Evolutionary conservation across 345 rosid genomes (phyloP), one percentile per base, ranked within the genome.

Genomic region (Leavenworthia alabamica): DNA sequence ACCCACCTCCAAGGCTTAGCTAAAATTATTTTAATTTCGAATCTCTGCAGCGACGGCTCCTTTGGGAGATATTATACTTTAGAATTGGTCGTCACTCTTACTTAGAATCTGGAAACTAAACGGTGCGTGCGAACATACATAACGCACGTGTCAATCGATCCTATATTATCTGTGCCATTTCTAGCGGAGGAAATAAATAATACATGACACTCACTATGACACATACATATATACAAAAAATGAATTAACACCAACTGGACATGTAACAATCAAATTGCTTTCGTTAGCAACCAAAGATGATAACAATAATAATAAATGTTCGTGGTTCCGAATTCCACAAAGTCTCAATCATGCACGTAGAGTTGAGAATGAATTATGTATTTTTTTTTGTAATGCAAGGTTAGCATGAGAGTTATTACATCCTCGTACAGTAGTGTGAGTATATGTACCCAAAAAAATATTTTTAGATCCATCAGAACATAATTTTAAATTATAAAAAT

Each of bases 1-100:
- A 56, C n/a, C n/a, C 71, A 50, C 64, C 64, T 31, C 8, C 19
- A 48, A 55, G 7, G 53, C n/a, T n/a, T n/a, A n/a, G n/a, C n/a
- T n/a, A n/a, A n/a, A n/a, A n/a, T n/a, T n/a, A 42, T 43, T 63
- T 14, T 2, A 1, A 1, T 27, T 12, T 16, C n/a, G 44, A 42
- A 8, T 53, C 35, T 64, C 53, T 43, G 56, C 45, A 14, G 16
- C 17, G 26, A 35, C 23, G 39, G 14, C 17, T 60, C 26, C n/a
- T 33, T 41, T 2, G 16, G 26, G 24, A 31, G 43, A 51, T 32
- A 22, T 35, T 13, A 5, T 50, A 7, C 29, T 62, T 62, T 27
- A n/a, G 26, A 17, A 16, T 22, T 14, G 28, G 47, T 62, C 53
- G 47, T 62, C 53, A 60, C 54, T 63, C 29, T 48, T 42, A 42